Percentiles rank a stretch among this genome's conserved stretches.
Conservation (phyloP, 2,329 filamentous ascomycete genomes). For the Penicillium sp. region DNA sequence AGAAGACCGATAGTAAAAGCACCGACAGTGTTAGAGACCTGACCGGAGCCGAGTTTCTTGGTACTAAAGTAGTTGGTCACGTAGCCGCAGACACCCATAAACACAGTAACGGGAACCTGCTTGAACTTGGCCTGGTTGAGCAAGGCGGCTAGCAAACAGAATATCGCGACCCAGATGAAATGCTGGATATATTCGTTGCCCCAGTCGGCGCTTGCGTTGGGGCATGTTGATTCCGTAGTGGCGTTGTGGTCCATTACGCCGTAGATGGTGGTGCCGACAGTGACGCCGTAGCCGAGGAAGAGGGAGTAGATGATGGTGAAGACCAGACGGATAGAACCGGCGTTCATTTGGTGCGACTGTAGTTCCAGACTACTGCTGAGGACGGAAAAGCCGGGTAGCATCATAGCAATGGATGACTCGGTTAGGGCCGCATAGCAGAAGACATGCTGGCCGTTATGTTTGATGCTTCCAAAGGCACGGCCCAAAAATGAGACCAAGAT, state of each 20-base stretch:
- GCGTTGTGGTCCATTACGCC: slow-evolving; percentile 54
- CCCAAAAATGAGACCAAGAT: slow-evolving; percentile 63
- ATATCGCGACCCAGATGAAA: slow-evolving; percentile 68
- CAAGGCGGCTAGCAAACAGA: slow-evolving; percentile 67
- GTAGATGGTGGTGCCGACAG: slow-evolving; percentile 58
- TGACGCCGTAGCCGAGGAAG: slow-evolving; percentile 66
- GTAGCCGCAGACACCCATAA: slow-evolving; percentile 68
- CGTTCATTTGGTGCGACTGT: slow-evolving; percentile 62
- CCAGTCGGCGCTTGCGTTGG: slow-evolving; percentile 30
- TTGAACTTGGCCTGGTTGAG: slow-evolving; percentile 76
- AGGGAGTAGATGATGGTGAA: slow-evolving; percentile 63
- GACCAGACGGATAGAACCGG: slow-evolving; percentile 49
- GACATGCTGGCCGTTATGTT: slow-evolving; percentile 33
- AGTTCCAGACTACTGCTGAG: slow-evolving; percentile 57
- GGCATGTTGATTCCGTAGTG: slow-evolving; percentile 44
- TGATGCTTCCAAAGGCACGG: slow-evolving; percentile 61
- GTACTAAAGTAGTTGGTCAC: slow-evolving; percentile 40
- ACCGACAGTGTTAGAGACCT: slow-evolving; percentile 70
- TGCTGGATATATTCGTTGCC: slow-evolving; percentile 46
- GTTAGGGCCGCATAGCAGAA: slow-evolving; percentile 59
- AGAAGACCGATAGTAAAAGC: slow-evolving; percentile 70
- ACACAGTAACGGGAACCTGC: slow-evolving; percentile 67
- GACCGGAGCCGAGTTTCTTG: slow-evolving; percentile 61
- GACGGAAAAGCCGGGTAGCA: slow-evolving; percentile 62
- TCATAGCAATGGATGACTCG: slow-evolving; percentile 57